These are phyloP conservation scores for Tricholoma sp. DNA, from an alignment of 768 basidiomycete species.

Conservation along the genomic window DNA sequence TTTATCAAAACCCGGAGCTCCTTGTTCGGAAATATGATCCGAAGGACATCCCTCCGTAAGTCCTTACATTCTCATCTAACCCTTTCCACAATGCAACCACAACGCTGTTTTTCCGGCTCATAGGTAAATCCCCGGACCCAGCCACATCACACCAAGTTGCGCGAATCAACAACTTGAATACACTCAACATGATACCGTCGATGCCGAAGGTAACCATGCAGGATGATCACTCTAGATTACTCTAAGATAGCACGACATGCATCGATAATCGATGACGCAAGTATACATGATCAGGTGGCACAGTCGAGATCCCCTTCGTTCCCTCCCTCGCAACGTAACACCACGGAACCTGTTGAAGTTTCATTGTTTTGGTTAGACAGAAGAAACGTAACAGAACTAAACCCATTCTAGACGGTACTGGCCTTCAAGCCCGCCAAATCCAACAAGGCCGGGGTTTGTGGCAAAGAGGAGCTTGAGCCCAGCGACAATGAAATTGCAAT, in stretches of 20 bases:
- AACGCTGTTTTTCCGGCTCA: not conserved
- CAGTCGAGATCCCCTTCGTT: no score
- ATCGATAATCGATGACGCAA: conserved; percentile 9
- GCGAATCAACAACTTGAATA: conserved; percentile 68
- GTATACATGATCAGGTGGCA: conserved; percentile 3
- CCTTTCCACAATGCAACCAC: not conserved
- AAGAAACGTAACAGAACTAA: conserved; percentile 62
- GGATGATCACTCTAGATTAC: conserved; percentile 15
- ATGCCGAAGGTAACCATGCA: conserved; percentile 31
- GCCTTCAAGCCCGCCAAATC: conserved; percentile 6
- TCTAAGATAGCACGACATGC: not conserved
- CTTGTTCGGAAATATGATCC: conserved; percentile 36
- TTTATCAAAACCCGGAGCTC: conserved; percentile 34
- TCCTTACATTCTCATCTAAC: conserved; percentile 3
- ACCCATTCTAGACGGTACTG: conserved; percentile 10
- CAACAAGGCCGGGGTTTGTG: conserved; percentile 3
- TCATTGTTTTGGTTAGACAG: conserved; percentile 65
- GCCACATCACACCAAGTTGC: conserved; percentile 36
- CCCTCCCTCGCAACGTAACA: conserved; percentile 38
- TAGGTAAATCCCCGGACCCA: conserved; percentile 4
- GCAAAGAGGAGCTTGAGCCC: no score
- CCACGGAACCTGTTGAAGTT: conserved; percentile 37
- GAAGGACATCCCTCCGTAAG: conserved; percentile 9
- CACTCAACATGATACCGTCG: conserved; percentile 55
- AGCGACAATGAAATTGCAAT: conserved; percentile 14